A percentile compares a stretch with the other conserved stretches of the same genome.
These are phyloP conservation scores for Salix arbutifolia DNA, from an alignment of 345 rosid genomes.

Conservation along the genomic window DNA sequence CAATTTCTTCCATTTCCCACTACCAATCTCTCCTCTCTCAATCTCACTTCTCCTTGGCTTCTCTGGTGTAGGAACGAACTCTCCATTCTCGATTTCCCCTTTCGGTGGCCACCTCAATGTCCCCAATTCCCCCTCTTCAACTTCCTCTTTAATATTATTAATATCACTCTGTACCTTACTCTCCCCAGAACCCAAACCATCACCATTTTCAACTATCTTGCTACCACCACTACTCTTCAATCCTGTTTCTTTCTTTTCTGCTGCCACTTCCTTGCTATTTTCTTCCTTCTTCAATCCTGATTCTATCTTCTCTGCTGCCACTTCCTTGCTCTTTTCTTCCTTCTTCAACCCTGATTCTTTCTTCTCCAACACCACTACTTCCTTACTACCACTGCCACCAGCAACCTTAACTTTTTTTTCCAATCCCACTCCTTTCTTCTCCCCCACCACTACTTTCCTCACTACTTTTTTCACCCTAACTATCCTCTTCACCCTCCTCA, in stretches of 20 bases:
- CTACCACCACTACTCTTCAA: not conserved
- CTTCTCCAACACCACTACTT: constrained; percentile 28
- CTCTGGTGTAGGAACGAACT: constrained; percentile 31
- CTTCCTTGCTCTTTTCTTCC: constrained; percentile 2
- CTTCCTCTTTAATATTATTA: constrained; percentile 39
- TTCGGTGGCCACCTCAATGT: constrained; percentile 55
- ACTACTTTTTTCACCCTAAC: constrained; percentile 40
- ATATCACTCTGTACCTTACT: not conserved
- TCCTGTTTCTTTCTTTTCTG: constrained; percentile 4
- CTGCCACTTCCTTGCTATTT: not conserved
- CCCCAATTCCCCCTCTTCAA: constrained; percentile 81
- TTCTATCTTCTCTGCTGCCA: not conserved
- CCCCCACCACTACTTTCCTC: constrained; percentile 33
- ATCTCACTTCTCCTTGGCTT: constrained; percentile 39
- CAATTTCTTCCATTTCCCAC: constrained; percentile 50
- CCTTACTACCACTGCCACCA: constrained; percentile 37
- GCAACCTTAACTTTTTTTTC: constrained; percentile 24
- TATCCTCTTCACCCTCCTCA: constrained; percentile 20
- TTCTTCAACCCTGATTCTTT: constrained; percentile 9
- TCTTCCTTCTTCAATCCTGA: not conserved
- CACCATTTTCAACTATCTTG: constrained; percentile 1
- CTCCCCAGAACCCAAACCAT: constrained; percentile 7
- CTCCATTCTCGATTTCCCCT: constrained; percentile 46
- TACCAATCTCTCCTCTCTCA: constrained; percentile 47
- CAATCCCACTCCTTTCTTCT: constrained; percentile 39